These are phyloP conservation scores for Podila minutissima DNA, from an alignment of 192 early-diverging fungal genomes.

Conservation along the genomic window DNA sequence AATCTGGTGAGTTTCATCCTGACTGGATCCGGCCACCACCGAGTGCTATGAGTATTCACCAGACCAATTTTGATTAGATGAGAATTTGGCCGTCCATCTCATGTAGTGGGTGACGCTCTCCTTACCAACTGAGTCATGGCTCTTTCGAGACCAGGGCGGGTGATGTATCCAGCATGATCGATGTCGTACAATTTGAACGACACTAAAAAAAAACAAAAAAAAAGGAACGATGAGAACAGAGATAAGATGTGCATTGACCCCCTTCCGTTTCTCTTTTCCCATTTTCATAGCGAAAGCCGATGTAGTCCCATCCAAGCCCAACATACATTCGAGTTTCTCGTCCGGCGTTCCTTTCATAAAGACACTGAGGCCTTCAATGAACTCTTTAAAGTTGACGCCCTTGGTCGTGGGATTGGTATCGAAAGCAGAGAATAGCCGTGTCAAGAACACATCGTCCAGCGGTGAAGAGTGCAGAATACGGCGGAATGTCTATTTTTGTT, in stretches of 20 bases:
- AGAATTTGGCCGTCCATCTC: too few species aligned
- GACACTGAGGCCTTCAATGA: conserved; percentile 72
- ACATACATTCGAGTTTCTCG: conserved; percentile 78
- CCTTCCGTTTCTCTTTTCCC: too few species aligned
- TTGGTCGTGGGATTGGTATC: conserved; percentile 65
- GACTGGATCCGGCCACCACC: conserved; percentile 54
- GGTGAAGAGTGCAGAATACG: conserved; percentile 59
- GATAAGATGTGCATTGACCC: conserved; percentile 1
- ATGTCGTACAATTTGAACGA: conserved; percentile 85
- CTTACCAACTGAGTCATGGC: conserved; percentile 81
- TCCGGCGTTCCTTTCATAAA: conserved; percentile 83
- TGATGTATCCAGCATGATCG: conserved; percentile 78
- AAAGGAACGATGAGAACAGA: background rate
- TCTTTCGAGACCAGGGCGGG: conserved; percentile 74
- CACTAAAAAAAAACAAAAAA: conserved; percentile 55
- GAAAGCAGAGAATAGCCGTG: conserved; percentile 82
- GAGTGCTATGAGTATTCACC: conserved; percentile 17
- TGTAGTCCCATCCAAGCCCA: background rate
- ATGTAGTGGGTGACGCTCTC: background rate
- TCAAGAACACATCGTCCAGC: conserved; percentile 76
- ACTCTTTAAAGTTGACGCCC: conserved; percentile 57
- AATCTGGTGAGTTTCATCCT: conserved; percentile 74
- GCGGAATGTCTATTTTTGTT: conserved; percentile 35
- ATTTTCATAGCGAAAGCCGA: background rate
- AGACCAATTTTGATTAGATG: too few species aligned